Conservation (phyloP, 2,329 filamentous ascomycete species). For the Colletotrichum viniferum region DNA sequence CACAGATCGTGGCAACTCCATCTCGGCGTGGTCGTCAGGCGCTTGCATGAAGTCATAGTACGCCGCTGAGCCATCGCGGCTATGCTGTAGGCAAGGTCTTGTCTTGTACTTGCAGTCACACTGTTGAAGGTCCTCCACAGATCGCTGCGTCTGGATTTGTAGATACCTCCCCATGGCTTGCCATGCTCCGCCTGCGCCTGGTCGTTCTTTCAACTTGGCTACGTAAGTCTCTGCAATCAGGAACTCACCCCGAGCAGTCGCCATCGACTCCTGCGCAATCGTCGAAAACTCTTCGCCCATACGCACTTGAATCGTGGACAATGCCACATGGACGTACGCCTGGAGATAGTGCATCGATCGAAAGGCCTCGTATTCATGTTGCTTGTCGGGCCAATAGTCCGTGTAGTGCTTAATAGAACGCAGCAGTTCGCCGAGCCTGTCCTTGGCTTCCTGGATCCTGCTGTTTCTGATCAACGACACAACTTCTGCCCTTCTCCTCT, state of each 20-base stretch:
- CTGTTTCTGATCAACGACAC: not conserved
- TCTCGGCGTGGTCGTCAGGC: not conserved
- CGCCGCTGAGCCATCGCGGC: not conserved
- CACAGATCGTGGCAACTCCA: slow-evolving; percentile 6
- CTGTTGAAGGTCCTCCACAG: not conserved
- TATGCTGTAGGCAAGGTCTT: not conserved
- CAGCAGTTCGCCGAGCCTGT: not conserved
- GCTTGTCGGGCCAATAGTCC: not conserved
- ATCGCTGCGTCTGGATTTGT: not conserved
- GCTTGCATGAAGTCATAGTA: slow-evolving; percentile 12
- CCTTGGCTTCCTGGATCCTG: not conserved
- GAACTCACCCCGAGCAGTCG: not conserved
- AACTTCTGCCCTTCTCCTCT: not conserved
- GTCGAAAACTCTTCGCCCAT: not conserved
- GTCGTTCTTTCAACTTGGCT: not conserved
- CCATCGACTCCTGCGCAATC: not conserved
- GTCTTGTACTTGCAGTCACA: slow-evolving; percentile 6
- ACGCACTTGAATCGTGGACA: not conserved
- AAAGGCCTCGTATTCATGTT: not conserved
- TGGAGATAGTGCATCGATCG: slow-evolving; percentile 5
- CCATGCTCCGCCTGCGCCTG: not conserved
- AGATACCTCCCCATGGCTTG: not conserved
- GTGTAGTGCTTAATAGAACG: not conserved
- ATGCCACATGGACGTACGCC: not conserved
- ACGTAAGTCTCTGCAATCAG: not conserved